These are phyloP conservation scores for Alternaria longipes DNA, from an alignment of 2,329 filamentous ascomycete species.

Conservation along the genomic window DNA sequence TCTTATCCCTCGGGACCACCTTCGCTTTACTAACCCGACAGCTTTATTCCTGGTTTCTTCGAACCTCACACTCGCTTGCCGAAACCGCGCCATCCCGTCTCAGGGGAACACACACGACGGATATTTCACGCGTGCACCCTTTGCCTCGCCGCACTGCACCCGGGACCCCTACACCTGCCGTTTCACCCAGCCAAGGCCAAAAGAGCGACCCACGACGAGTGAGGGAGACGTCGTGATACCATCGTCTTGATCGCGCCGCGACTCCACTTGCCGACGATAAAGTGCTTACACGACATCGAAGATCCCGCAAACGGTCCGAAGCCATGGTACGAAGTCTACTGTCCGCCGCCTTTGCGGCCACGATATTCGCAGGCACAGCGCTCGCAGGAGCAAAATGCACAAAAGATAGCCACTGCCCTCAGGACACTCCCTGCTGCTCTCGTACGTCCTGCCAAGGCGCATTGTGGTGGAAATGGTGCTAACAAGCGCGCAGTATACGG, in stretches of 20 bases:
- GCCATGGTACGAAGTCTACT: conserved; percentile 43
- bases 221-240: conserved; percentile 10
- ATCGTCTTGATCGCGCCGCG: conserved; percentile 34
- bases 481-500: conserved; percentile 75
- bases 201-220: conserved; percentile 9
- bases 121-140: conserved; percentile 6
- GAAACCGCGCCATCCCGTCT: conserved; percentile 6
- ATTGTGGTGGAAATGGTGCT: conserved; percentile 22
- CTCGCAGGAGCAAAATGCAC: conserved; percentile 52
- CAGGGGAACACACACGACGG: conserved; percentile 24
- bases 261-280: conserved; percentile 23
- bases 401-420: conserved; percentile 69
- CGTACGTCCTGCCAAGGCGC: conserved; percentile 39
- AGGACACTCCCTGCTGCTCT: conserved; percentile 59
- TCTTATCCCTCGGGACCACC: conserved; percentile 12
- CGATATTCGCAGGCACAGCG: conserved; percentile 38
- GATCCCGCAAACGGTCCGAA: conserved; percentile 24
- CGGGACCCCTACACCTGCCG: conserved; percentile 8
- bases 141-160: conserved; percentile 4
- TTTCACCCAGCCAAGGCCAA: conserved; percentile 9
- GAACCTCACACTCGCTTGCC: conserved; percentile 36
- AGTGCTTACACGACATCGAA: conserved; percentile 42
- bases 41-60: conserved; percentile 12
- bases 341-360: conserved; percentile 40
- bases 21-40: conserved; percentile 18